Evolutionary conservation across 805 yeast genomes (phyloP).

Genomic region (Candida nanaspora): DNA sequence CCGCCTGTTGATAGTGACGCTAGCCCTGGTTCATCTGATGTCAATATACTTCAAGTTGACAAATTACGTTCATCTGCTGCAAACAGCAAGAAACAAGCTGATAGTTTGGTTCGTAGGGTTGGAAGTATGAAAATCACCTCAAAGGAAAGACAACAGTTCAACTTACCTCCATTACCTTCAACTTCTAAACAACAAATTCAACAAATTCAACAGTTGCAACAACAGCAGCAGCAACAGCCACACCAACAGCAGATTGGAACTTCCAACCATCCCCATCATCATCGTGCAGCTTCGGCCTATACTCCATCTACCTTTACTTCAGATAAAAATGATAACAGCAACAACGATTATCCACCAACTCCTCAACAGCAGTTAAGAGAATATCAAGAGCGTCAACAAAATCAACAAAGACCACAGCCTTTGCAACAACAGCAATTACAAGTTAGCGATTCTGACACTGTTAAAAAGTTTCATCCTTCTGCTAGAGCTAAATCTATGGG

Average conservation of each 20-base stretch:
- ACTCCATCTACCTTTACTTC: constrained; percentile 21
- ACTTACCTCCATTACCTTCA: constrained; percentile 21
- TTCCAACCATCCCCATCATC: constrained; percentile 12
- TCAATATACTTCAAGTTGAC: constrained; percentile 8
- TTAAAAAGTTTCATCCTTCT: constrained; percentile 55
- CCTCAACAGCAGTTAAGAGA: constrained; percentile 8
- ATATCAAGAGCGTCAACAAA: constrained; percentile 20
- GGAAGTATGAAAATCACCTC: constrained; percentile 57
- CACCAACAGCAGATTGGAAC: too few species aligned
- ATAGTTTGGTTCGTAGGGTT: constrained; percentile 42
- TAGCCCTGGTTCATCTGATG: too few species aligned
- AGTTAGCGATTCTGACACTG: constrained; percentile 22
- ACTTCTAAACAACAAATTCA: constrained; percentile 21
- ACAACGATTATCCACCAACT: constrained; percentile 1
- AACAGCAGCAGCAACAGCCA: not conserved
- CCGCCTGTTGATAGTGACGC: constrained; percentile 9
- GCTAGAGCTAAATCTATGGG: constrained; percentile 86
- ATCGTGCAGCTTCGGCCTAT: constrained; percentile 32
- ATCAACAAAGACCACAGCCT: constrained; percentile 1
- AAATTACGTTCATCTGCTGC: too few species aligned
- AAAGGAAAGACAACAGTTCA: constrained; percentile 36
- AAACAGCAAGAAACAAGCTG: not conserved
- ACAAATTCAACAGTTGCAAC: constrained; percentile 14
- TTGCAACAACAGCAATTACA: constrained; percentile 12
- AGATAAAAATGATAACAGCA: constrained; percentile 10